Evolutionary conservation across 1,284 basidiomycete genomes (phyloP), one percentile per base, ranked within the genome.

Genomic region (Ustilago bromivora): DNA sequence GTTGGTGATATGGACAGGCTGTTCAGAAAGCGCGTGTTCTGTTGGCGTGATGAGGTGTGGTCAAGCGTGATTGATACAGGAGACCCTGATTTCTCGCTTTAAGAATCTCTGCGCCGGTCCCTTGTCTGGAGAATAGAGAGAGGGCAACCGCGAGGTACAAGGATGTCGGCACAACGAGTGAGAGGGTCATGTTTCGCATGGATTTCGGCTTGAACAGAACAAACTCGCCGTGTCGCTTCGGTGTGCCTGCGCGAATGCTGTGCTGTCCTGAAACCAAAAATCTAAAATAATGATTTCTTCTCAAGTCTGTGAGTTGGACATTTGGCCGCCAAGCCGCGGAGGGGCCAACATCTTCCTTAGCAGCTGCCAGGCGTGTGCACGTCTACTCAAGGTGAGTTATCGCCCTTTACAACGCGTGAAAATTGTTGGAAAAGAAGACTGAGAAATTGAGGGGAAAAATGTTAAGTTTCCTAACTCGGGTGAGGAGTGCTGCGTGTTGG

Each of bases 21-120:
- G 23, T 49, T 46, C n/a, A 32, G 49, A 23, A 32, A 49, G 31
- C 49, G 49, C 28, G 49, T 51, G 49, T 51, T 19, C 43, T 19
- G 43, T 15, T 46, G 13, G 23, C 49, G 23, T 31, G 23, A 13
- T 17, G 5, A 51, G 49, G 23, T 31, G 28, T 19, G 38, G 11
- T 40, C 38, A 17, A 40, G 38, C 38, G 38, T 11, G 38, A 40
- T 40, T 28, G 23, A 28, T 28, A 28, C 23, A 28, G 23, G 23
- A 28, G 23, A 28, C 23, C 23, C 23, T 31, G 19, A 23, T 49
- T 49, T 19, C 49, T 51, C 49, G 49, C 49, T 34, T n/a, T 9
- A 17, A 46, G n/a, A 7, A 46, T 28, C 28, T 51, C 49, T 51
- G 8, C 49, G 49, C 49, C 49, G 49, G 49, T 51, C 49, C 28